These are phyloP conservation scores for Onygenales sp. DNA, from an alignment of 2,329 filamentous ascomycete genomes.

Conservation along the genomic window DNA sequence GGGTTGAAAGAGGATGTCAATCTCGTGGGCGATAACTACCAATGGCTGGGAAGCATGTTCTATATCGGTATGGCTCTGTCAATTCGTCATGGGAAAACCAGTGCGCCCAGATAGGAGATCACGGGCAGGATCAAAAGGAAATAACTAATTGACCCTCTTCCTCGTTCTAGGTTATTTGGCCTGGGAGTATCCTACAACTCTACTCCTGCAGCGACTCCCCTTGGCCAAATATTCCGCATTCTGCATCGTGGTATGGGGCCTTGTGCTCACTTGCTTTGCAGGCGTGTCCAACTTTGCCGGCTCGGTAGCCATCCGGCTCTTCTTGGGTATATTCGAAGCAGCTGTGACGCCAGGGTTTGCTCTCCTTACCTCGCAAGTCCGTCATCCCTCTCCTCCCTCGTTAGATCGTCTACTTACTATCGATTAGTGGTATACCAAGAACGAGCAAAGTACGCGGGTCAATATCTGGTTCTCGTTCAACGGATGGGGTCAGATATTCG, in stretches of 20 bases:
- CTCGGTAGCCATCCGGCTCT: constrained; percentile 56
- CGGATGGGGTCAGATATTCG: constrained; percentile 54
- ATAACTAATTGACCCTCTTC: neutral
- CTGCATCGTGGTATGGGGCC: constrained; percentile 48
- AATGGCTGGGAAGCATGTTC: constrained; percentile 44
- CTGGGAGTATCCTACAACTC: constrained; percentile 59
- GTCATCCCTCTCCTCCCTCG: neutral
- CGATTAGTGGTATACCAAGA: constrained; percentile 60
- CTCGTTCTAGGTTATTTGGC: constrained; percentile 34
- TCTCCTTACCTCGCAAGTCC: constrained; percentile 46
- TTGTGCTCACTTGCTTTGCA: constrained; percentile 52
- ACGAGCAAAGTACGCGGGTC: constrained; percentile 54
- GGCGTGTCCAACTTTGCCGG: constrained; percentile 52
- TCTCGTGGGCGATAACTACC: constrained; percentile 42
- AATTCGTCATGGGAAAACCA: constrained; percentile 20
- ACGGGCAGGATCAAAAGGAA: neutral
- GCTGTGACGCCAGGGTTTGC: constrained; percentile 61
- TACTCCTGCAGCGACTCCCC: constrained; percentile 54
- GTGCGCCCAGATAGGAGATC: too few species aligned
- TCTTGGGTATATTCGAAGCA: constrained; percentile 59
- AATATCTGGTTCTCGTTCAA: constrained; percentile 63
- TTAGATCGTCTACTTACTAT: neutral
- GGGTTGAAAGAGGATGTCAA: constrained; percentile 44
- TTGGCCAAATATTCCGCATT: constrained; percentile 57
- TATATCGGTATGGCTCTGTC: constrained; percentile 40